Evolutionary conservation across 768 basidiomycete species (phyloP).

Genomic region (Pholiota molesta): DNA sequence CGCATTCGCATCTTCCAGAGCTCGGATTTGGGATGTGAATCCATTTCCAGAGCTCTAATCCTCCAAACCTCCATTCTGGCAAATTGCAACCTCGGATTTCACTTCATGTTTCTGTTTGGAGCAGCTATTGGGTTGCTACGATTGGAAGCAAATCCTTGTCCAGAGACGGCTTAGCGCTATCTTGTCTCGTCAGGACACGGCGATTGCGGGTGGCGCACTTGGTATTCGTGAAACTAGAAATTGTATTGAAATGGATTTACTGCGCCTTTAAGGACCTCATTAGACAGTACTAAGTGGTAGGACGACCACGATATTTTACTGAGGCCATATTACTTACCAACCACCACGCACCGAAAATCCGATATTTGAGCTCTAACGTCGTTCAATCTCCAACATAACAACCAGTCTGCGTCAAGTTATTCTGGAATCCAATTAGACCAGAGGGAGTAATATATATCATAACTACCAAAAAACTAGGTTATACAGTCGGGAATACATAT

Average conservation of each 20-base stretch:
- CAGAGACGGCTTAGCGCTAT: background rate
- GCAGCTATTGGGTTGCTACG: too few species aligned
- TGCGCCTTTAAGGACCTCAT: too few species aligned
- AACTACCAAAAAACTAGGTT: background rate
- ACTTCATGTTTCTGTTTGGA: too few species aligned
- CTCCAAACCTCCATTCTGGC: too few species aligned
- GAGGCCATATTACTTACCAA: too few species aligned
- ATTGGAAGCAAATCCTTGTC: background rate
- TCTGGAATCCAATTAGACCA: background rate
- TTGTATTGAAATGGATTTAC: background rate
- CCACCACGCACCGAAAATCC: too few species aligned
- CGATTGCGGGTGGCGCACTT: background rate
- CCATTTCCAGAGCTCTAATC: background rate
- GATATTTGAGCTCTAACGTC: background rate
- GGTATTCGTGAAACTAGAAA: background rate
- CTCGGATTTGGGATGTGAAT: background rate
- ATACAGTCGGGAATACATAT: background rate
- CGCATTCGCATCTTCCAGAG: background rate
- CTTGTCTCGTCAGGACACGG: background rate
- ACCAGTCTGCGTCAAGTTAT: background rate
- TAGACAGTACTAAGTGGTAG: too few species aligned
- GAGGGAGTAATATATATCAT: background rate
- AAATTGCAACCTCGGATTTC: too few species aligned
- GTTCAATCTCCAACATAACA: background rate
- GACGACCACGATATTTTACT: too few species aligned